These are phyloP conservation scores for Aspergillus spinulosporus DNA, from an alignment of 2,329 filamentous ascomycete species.

Conservation along the genomic window DNA sequence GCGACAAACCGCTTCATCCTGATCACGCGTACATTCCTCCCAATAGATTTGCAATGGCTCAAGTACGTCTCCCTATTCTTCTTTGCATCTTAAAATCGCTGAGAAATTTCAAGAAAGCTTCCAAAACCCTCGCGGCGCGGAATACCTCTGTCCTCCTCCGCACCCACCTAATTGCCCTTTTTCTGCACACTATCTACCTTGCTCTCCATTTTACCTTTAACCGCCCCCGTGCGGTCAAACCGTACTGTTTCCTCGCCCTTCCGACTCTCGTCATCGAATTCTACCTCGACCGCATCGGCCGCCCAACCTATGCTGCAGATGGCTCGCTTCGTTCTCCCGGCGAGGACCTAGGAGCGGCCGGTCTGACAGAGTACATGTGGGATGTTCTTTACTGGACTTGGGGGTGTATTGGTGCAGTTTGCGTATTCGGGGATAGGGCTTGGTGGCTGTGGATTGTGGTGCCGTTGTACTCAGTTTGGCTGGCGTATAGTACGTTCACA, in stretches of 20 bases:
- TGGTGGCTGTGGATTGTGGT: slow-evolving; percentile 64
- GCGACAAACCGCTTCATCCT: slow-evolving; percentile 1
- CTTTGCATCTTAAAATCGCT: slow-evolving; percentile 11
- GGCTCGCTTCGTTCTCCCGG: slow-evolving; percentile 72
- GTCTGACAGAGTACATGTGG: slow-evolving; percentile 97
- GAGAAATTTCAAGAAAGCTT: slow-evolving; percentile 47
- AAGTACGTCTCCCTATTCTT: slow-evolving; percentile 16
- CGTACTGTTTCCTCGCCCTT: slow-evolving; percentile 70
- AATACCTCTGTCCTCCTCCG: slow-evolving; percentile 76
- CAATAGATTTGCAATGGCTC: slow-evolving; percentile 19
- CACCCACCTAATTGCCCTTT: slow-evolving; percentile 74
- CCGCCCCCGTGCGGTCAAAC: slow-evolving; percentile 60
- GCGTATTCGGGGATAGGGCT: slow-evolving; percentile 76
- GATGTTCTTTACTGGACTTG: slow-evolving; percentile 95
- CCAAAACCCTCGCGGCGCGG: slow-evolving; percentile 68
- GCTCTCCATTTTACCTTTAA: slow-evolving; percentile 66
- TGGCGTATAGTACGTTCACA: slow-evolving; percentile 49
- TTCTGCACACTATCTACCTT: slow-evolving; percentile 73
- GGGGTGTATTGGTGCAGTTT: slow-evolving; percentile 68
- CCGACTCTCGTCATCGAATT: slow-evolving; percentile 80
- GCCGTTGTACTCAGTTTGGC: slow-evolving; percentile 51
- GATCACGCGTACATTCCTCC: background rate
- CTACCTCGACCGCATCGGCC: slow-evolving; percentile 79
- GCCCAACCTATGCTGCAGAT: slow-evolving; percentile 69
- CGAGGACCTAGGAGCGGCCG: slow-evolving; percentile 82